Conservation (phyloP, 768 basidiomycete species). For the Lyophyllum decastes region DNA sequence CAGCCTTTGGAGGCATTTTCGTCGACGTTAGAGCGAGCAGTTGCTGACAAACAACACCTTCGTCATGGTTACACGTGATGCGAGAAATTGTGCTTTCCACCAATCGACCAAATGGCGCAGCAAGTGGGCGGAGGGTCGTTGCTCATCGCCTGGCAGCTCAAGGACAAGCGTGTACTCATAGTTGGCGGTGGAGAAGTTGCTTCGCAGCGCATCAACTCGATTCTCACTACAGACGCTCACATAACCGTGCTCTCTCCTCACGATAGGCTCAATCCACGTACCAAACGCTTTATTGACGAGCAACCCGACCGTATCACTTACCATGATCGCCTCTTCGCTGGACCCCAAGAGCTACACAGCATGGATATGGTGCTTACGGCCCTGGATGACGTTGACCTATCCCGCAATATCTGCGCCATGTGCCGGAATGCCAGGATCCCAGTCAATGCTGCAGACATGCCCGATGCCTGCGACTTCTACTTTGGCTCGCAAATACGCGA, state of each 20-base stretch:
- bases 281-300: slow-evolving; percentile 51
- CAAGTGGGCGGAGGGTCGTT: slow-evolving; percentile 67
- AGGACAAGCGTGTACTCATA: slow-evolving; percentile 79
- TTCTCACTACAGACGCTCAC: slow-evolving; percentile 77
- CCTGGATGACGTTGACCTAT: slow-evolving; percentile 79
- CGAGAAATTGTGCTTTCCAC: background rate
- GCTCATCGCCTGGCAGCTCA: slow-evolving; percentile 93
- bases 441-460: slow-evolving; percentile 96
- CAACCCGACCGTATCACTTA: slow-evolving; percentile 62
- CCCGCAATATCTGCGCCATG: slow-evolving; percentile 68
- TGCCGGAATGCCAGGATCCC: slow-evolving; percentile 74
- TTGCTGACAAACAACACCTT: slow-evolving; percentile 12
- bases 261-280: slow-evolving; percentile 62
- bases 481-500: slow-evolving; percentile 92
- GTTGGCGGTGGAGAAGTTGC: slow-evolving; percentile 95
- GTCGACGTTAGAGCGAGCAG: slow-evolving; percentile 9
- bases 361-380: slow-evolving; percentile 91
- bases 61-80: background rate
- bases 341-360: slow-evolving; percentile 63
- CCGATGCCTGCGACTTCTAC: slow-evolving; percentile 95
- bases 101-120: background rate
- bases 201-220: slow-evolving; percentile 81
- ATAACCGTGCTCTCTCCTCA: slow-evolving; percentile 79
- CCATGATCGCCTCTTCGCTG: slow-evolving; percentile 67
- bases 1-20: slow-evolving; percentile 76